Evolutionary conservation across 2,329 filamentous ascomycete genomes (phyloP).

Genomic region (Ophiocordyceps camponoti-saundersi): DNA sequence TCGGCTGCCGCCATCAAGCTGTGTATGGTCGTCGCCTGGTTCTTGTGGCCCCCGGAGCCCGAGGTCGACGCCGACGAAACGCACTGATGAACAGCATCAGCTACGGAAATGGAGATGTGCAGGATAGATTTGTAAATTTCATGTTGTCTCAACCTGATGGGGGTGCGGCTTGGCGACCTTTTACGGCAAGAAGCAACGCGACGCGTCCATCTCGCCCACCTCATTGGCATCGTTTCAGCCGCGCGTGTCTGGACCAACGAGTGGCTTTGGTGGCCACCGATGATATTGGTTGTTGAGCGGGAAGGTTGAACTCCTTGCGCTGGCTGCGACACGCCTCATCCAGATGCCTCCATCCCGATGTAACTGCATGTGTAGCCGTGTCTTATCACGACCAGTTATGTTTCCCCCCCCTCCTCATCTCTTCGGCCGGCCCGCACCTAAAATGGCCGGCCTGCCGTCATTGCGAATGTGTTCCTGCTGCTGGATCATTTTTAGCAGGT

Average conservation of each 20-base stretch:
- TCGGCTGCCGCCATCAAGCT: conserved; percentile 40
- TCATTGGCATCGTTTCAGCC: neutral
- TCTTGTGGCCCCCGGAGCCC: conserved; percentile 37
- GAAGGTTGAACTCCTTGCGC: neutral
- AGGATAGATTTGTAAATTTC: too few relatives aligned
- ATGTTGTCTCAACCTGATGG: too few relatives aligned
- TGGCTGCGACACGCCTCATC: neutral
- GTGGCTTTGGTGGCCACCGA: neutral
- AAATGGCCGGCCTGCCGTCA: neutral
- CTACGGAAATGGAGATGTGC: neutral
- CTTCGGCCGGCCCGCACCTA: neutral
- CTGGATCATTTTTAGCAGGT: too few relatives aligned
- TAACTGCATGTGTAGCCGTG: neutral
- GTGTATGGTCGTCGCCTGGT: conserved; percentile 38
- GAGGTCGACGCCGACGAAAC: conserved; percentile 10
- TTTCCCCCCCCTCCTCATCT: neutral
- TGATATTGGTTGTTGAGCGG: neutral
- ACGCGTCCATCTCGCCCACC: too few relatives aligned
- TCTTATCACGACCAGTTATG: neutral
- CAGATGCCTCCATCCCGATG: neutral
- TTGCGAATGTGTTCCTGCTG: too few relatives aligned
- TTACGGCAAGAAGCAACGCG: neutral
- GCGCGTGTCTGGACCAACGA: neutral
- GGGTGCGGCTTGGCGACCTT: neutral
- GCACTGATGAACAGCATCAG: neutral